Evolutionary conservation across 2,329 filamentous ascomycete genomes (phyloP), one percentile per base, ranked within the genome.

Genomic region (Monascus ruber): DNA sequence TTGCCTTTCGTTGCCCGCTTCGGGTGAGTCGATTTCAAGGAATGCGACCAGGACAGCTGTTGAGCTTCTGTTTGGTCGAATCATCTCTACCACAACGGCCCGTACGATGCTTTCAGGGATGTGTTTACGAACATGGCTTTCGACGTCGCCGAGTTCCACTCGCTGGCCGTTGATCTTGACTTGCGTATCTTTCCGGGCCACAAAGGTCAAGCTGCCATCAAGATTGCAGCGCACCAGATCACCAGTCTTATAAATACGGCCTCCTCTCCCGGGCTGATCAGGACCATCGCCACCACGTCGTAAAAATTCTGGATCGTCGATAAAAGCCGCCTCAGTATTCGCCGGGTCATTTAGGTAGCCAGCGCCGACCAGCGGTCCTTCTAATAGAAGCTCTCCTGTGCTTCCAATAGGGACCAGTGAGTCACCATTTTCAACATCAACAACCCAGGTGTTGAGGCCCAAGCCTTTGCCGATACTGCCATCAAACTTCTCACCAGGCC

Each of bases 311-410:
- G 28, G 28, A 10, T 31, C 28, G 6, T 31, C 28, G 28, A 31
- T 10, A 8, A 45, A 33, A 33, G 31, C 28, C 8, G 32, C 26
- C 5, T 5, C 35, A 6, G 35, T 36, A 5, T 26, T 25, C 11
- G 7, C 26, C 6, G 26, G 35, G 27, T 36, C 17, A 28, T 28
- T 11, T 9, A 58, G 32, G 36, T 62, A 64, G 2, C 53, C 56
- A 34, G 45, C 42, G 3, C 46, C 60, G 1, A 63, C 47, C n/a
- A 54, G 48, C 0, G 57, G 55, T 0, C 58, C 59, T 41, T 64
- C 56, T 6, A 65, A 37, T 5, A 59, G 42, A 33, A 65, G 28
- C 42, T 65, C 61, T 6, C 61, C 62, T 4, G 59, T 45, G 5
- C 38, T 36, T 2, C 58, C 60, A n/a, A 50, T 31, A 3, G 58